Base-by-base conservation (phyloP, 768 basidiomycete genomes). In the Cystofilobasidium capitatum region DNA sequence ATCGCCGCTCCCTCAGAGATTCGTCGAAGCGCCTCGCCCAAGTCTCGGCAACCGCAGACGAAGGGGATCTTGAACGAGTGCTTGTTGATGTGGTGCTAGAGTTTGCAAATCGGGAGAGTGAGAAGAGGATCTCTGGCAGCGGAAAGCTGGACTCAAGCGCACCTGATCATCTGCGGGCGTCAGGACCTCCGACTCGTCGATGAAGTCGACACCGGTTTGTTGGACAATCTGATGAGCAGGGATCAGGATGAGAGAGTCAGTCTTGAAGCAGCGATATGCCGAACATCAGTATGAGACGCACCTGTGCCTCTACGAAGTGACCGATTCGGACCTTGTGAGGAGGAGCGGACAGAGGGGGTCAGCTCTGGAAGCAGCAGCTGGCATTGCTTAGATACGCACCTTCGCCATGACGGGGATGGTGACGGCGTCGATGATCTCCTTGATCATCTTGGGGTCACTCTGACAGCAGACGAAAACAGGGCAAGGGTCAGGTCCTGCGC, bases 271-370 rank as follows among this genome's bases (percentile, higher is more conserved):
- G 36, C 49, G 26, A 47, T 26, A 36, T 13, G n/a, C n/a, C n/a
- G n/a, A n/a, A n/a, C n/a, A n/a, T n/a, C n/a, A n/a, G n/a, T n/a
- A 65, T 5, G 1, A 3, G 5, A 63, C 79, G 71, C 70, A 87
- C 89, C 82, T 90, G 92, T 7, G 93, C 92, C 79, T 99, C 96
- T 66, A 94, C 92, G 73, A 94, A 88, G 78, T 99, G 96, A 0
- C 96, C 96, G 76, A 99, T 97, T 71, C 96, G 86, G 70, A 88
- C 89, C 78, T 93, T 89, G 39, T 7, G 29, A 8, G 29, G 58
- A 36, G n/a, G 33, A 36, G 35, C 8, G 39, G 7, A 61, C 29
- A 33, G 40, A 36, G 31, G 22, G 14, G 13, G 10, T n/a, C 13
- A 37, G 35, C 17, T 22, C 59, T n/a, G n/a, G n/a, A n/a, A n/a